Percentiles rank a stretch among this genome's conserved stretches.
Evolutionary conservation across 176 grass and related monocot species (phyloP).

Genomic region (Oryza glumipatula): DNA sequence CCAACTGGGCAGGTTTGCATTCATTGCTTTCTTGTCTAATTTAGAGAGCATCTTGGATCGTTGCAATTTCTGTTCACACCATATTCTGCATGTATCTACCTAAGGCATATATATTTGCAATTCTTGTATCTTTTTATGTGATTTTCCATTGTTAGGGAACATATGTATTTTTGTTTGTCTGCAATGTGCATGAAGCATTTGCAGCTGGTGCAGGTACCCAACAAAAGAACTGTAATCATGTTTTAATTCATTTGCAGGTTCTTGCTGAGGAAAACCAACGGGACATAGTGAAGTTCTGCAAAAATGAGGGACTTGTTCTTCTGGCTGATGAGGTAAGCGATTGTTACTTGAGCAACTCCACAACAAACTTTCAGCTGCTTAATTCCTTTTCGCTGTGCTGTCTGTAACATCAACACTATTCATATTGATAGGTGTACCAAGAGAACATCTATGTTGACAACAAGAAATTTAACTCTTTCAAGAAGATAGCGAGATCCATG

Average conservation of each 20-base stretch:
- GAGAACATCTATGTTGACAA: conserved; percentile 87
- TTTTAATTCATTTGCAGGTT: conserved; percentile 57
- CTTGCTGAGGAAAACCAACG: conserved; percentile 86
- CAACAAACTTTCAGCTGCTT: conserved; percentile 6
- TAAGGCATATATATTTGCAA: background rate
- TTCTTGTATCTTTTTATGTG: conserved; percentile 26
- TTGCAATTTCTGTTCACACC: background rate
- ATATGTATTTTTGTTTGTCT: background rate
- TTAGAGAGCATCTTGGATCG: background rate
- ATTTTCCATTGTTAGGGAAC: conserved; percentile 22
- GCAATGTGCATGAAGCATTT: conserved; percentile 20
- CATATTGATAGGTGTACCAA: conserved; percentile 81
- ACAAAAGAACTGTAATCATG: conserved; percentile 18
- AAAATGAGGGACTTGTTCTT: conserved; percentile 93
- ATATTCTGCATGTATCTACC: conserved; percentile 7
- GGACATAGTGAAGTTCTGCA: conserved; percentile 87
- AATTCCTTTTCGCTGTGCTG: background rate
- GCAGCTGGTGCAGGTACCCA: background rate
- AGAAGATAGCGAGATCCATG: conserved; percentile 83
- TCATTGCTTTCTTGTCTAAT: background rate
- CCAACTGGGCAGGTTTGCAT: conserved; percentile 89
- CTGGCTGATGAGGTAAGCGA: conserved; percentile 87
- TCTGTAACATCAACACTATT: conserved; percentile 10
- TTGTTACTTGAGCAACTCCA: background rate
- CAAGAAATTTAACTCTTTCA: conserved; percentile 97